A percentile compares a stretch with the other conserved stretches of the same genome.
phyloP scores from a whole-genome alignment of 1,284 basidiomycete species.

The Agaricales sp. region DNA sequence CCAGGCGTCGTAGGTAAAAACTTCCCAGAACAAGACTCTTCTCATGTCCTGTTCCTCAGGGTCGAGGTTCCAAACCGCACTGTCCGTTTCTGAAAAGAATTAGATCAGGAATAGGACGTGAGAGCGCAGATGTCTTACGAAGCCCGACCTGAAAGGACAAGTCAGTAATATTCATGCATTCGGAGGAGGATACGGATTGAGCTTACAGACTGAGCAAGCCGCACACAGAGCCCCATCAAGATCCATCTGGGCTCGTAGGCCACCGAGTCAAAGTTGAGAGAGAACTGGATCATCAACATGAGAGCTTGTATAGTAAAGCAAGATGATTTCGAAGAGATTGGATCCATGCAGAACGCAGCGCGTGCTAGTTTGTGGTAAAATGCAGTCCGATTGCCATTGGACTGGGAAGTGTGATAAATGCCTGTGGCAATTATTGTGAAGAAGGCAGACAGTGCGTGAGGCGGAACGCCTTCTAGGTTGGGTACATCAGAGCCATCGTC shows the following conservation, averaged over 20 bases:
- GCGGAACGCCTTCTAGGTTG: conserved; percentile 26
- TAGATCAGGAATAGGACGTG: neutral
- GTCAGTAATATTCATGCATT: conserved; percentile 1
- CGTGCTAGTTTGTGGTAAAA: conserved; percentile 34
- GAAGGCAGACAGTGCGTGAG: conserved; percentile 38
- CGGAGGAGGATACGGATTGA: neutral
- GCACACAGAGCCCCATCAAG: conserved; percentile 30
- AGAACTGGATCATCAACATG: conserved; percentile 34
- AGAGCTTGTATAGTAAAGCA: conserved; percentile 36
- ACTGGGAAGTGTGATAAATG: conserved; percentile 25
- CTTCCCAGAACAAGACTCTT: conserved; percentile 45
- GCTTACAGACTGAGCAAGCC: conserved; percentile 35
- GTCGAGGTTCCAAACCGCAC: conserved; percentile 36
- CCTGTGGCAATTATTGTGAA: conserved; percentile 38
- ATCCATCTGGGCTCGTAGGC: conserved; percentile 38
- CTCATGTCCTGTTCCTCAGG: conserved; percentile 36
- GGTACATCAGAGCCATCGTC: conserved; percentile 14
- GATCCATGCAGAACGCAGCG: conserved; percentile 33
- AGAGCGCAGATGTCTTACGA: conserved; percentile 24
- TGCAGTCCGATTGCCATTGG: conserved; percentile 16
- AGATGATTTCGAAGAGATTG: conserved; percentile 32
- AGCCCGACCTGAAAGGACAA: conserved; percentile 33
- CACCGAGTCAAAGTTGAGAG: conserved; percentile 31
- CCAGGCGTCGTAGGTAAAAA: conserved; percentile 40
- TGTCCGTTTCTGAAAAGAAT: conserved; percentile 36